A percentile compares a stretch with the other conserved stretches of the same genome.
These are phyloP conservation scores for Neurospora discreta DNA, from an alignment of 495 filamentous ascomycete genomes.

Conservation along the genomic window DNA sequence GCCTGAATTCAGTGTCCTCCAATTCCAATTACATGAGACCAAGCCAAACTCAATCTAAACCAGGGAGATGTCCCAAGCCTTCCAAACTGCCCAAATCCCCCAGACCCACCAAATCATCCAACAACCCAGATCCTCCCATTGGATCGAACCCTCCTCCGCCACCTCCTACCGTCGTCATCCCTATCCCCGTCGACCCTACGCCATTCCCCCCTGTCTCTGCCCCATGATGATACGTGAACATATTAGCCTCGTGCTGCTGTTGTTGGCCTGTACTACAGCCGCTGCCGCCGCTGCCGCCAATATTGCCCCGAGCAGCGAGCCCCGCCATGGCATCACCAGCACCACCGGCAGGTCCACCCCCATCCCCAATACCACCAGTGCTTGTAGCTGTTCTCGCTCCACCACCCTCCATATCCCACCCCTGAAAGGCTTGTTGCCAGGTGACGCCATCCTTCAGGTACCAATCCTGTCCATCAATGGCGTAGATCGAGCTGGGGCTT, in stretches of 20 bases:
- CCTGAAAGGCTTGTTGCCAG: slow-evolving; percentile 37
- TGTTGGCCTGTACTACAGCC: background rate
- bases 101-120: slow-evolving; percentile 9
- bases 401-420: slow-evolving; percentile 21
- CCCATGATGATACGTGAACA: background rate
- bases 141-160: slow-evolving; percentile 1
- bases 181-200: background rate
- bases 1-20: background rate
- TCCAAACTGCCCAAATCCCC: slow-evolving; percentile 16
- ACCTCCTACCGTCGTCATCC: background rate
- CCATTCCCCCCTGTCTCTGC: background rate
- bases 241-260: background rate
- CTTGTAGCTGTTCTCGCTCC: slow-evolving; percentile 1
- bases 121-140: slow-evolving; percentile 1
- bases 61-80: slow-evolving; percentile 18
- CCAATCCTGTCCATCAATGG: slow-evolving; percentile 39
- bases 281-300: background rate
- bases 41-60: slow-evolving; percentile 12
- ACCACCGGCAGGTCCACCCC: background rate
- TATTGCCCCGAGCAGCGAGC: background rate
- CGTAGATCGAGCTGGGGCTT: slow-evolving; percentile 19
- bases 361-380: background rate
- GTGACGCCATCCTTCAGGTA: slow-evolving; percentile 38
- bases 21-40: background rate
- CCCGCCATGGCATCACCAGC: background rate